These are phyloP conservation scores for Monilinia aucupariae DNA, from an alignment of 2,329 filamentous ascomycete genomes.

Conservation along the genomic window DNA sequence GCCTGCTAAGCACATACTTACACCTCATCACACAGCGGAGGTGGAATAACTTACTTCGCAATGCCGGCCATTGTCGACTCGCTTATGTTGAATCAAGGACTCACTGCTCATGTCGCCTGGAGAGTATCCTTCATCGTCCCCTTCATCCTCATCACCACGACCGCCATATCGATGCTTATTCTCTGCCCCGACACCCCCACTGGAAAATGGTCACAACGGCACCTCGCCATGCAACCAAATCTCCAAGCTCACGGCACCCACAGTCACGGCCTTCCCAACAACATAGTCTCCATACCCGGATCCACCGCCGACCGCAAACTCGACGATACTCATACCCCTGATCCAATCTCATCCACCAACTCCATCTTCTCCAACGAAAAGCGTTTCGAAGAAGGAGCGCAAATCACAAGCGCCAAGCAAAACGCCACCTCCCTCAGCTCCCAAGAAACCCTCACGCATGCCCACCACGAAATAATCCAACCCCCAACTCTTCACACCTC, in stretches of 20 bases:
- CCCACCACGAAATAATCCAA: slow-evolving; percentile 46
- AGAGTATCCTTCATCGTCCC: slow-evolving; percentile 79
- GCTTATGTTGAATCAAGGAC: slow-evolving; percentile 53
- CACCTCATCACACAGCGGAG: slow-evolving; percentile 44
- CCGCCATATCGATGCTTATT: slow-evolving; percentile 63
- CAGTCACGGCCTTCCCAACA: slow-evolving; percentile 39
- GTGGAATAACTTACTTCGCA: slow-evolving; percentile 87
- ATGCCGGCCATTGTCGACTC: slow-evolving; percentile 89
- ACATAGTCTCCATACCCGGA: slow-evolving; percentile 32
- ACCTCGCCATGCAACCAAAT: slow-evolving; percentile 38
- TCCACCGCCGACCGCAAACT: slow-evolving; percentile 24
- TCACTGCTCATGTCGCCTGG: slow-evolving; percentile 69
- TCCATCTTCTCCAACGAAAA: slow-evolving; percentile 34
- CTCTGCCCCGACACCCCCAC: slow-evolving; percentile 77
- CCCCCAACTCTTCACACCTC: slow-evolving; percentile 52
- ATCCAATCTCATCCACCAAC: not conserved
- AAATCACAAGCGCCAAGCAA: slow-evolving; percentile 40
- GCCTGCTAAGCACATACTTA: not conserved
- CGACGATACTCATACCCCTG: not conserved
- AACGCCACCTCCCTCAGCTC: slow-evolving; percentile 37
- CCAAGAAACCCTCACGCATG: slow-evolving; percentile 48
- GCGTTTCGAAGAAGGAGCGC: slow-evolving; percentile 44
- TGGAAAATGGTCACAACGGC: slow-evolving; percentile 73
- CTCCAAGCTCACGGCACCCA: slow-evolving; percentile 44
- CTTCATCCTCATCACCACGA: slow-evolving; percentile 64